These are phyloP conservation scores for Yamadazyma mexicana DNA, from an alignment of 1,139 yeast species.

Conservation along the genomic window DNA sequence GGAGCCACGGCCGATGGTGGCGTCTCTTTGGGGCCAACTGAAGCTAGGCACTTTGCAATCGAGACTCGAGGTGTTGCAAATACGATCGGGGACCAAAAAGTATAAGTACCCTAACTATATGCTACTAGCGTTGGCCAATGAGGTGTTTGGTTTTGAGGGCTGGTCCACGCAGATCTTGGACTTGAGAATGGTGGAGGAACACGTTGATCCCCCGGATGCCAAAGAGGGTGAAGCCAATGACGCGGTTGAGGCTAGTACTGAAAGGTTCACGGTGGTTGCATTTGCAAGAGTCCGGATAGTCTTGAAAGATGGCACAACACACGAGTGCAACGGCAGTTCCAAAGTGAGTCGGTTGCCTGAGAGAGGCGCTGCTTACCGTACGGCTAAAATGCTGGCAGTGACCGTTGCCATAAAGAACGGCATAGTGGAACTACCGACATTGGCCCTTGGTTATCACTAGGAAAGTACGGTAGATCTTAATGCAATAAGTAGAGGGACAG, in stretches of 20 bases:
- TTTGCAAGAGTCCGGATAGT: slow-evolving; percentile 35
- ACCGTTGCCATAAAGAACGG: slow-evolving; percentile 49
- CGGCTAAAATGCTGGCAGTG: slow-evolving; percentile 54
- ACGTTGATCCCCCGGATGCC: slow-evolving; percentile 1
- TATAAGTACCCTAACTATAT: slow-evolving; percentile 18
- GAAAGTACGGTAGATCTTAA: too few relatives aligned
- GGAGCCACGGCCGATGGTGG: slow-evolving; percentile 3
- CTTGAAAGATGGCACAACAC: slow-evolving; percentile 49
- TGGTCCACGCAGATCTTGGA: slow-evolving; percentile 56
- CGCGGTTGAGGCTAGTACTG: not conserved
- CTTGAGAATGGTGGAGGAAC: slow-evolving; percentile 16
- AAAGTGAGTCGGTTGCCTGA: slow-evolving; percentile 34
- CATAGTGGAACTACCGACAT: slow-evolving; percentile 25
- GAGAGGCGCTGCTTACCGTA: slow-evolving; percentile 35
- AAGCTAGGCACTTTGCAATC: slow-evolving; percentile 39
- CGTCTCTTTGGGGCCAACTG: slow-evolving; percentile 26
- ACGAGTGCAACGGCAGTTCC: slow-evolving; percentile 43
- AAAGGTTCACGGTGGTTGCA: slow-evolving; percentile 22
- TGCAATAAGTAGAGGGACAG: too few relatives aligned
- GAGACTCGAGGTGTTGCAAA: slow-evolving; percentile 28
- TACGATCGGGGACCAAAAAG: slow-evolving; percentile 14
- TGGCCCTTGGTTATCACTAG: too few relatives aligned
- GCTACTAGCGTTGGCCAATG: slow-evolving; percentile 58
- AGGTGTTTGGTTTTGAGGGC: slow-evolving; percentile 63
- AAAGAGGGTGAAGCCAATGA: not conserved